phyloP scores from a whole-genome alignment of 2,329 filamentous ascomycete genomes.

The Sporothrix dimorphospora region DNA sequence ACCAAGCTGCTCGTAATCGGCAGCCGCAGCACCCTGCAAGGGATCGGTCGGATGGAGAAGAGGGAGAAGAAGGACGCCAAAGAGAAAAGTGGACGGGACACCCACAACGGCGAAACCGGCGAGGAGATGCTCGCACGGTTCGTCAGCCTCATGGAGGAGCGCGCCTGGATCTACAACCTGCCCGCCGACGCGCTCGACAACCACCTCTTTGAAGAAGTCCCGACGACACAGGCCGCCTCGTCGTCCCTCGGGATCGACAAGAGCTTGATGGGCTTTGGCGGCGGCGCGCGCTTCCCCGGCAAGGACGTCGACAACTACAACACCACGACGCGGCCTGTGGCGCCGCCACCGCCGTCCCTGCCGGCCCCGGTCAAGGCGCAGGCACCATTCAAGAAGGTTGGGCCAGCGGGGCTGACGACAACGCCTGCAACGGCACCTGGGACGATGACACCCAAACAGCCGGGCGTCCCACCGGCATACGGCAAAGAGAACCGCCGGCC shows the following conservation, averaged over 20 bases:
- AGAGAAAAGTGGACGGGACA: conserved; percentile 41
- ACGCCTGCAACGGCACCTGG: background rate
- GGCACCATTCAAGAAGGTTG: background rate
- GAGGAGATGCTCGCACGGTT: conserved; percentile 76
- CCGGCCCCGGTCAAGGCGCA: background rate
- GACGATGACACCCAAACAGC: background rate
- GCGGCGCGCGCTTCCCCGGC: conserved; percentile 9
- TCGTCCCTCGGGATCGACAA: conserved; percentile 13
- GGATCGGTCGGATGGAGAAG: conserved; percentile 59
- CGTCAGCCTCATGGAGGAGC: conserved; percentile 73
- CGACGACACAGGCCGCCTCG: conserved; percentile 25
- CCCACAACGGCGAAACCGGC: conserved; percentile 51
- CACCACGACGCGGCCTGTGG: background rate
- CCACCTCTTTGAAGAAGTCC: conserved; percentile 67
- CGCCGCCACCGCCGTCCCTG: background rate
- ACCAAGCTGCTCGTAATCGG: conserved; percentile 90
- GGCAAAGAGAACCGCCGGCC: conserved; percentile 39
- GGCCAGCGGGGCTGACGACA: background rate
- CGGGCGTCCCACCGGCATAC: background rate
- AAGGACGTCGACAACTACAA: background rate
- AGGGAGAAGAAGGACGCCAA: conserved; percentile 43
- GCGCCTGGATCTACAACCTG: conserved; percentile 80
- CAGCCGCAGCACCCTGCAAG: conserved; percentile 70
- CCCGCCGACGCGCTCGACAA: conserved; percentile 63
- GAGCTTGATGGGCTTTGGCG: conserved; percentile 5